A percentile compares a stretch with the other conserved stretches of the same genome.
These are phyloP conservation scores for Coemansia sp. DNA, from an alignment of 192 early-diverging fungal species.

Conservation along the genomic window DNA sequence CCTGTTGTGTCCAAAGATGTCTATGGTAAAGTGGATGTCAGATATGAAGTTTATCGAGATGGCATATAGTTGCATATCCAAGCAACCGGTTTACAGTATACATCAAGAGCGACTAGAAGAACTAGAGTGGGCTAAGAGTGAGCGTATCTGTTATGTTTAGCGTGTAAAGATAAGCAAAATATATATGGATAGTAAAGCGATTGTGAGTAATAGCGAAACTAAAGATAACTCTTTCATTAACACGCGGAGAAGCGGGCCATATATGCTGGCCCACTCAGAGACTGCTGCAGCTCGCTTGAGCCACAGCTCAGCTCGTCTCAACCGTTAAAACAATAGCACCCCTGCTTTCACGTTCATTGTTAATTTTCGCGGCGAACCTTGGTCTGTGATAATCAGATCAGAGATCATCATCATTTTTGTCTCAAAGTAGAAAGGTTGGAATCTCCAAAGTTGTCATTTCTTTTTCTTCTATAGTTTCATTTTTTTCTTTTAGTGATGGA, in stretches of 20 bases:
- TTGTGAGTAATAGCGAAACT: too few species aligned
- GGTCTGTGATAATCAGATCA: neutral
- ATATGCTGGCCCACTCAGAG: too few species aligned
- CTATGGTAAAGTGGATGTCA: neutral
- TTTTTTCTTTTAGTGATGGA: constrained; percentile 1
- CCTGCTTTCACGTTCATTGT: too few species aligned
- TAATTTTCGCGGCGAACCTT: too few species aligned
- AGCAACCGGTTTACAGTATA: neutral
- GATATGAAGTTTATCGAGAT: neutral
- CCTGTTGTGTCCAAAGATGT: neutral
- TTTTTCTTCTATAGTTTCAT: neutral
- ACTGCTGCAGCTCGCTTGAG: too few species aligned
- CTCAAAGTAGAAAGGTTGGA: neutral
- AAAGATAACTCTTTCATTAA: too few species aligned
- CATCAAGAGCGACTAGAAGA: neutral
- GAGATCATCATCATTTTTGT: neutral
- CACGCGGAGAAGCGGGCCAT: too few species aligned
- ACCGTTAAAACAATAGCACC: too few species aligned
- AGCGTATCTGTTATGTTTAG: neutral
- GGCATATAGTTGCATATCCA: neutral
- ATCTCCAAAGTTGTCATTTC: neutral
- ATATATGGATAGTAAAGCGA: too few species aligned
- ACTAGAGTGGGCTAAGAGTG: neutral
- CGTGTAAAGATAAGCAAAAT: too few species aligned
- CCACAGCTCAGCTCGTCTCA: too few species aligned